A percentile compares a stretch with the other conserved stretches of the same genome.
Evolutionary conservation across 1,284 basidiomycete species (phyloP).

Genomic region (Pseudozyma tsukubaensis): DNA sequence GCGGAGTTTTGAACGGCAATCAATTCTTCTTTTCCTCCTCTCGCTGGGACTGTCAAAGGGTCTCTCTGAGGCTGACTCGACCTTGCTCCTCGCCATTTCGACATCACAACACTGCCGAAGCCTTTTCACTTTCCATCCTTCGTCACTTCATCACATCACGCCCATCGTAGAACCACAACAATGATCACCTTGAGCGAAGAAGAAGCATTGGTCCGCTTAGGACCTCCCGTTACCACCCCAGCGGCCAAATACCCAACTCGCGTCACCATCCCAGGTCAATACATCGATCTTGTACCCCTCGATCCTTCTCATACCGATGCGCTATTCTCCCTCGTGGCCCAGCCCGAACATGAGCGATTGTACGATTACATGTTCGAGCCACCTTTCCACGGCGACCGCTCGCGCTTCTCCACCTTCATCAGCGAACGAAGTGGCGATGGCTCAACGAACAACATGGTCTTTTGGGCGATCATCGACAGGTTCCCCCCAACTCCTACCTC

Average conservation of each 20-base stretch:
- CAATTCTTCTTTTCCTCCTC: not conserved
- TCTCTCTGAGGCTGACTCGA: conserved; percentile 1
- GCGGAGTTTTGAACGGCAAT: no score
- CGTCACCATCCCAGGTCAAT: conserved; percentile 22
- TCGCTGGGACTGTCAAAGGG: not conserved
- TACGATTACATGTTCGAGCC: conserved; percentile 42
- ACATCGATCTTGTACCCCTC: conserved; percentile 41
- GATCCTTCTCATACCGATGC: conserved; percentile 14
- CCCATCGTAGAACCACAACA: not conserved
- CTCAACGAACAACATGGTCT: conserved; percentile 44
- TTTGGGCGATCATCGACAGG: conserved; percentile 43
- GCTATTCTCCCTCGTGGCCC: conserved; percentile 22
- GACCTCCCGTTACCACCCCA: conserved; percentile 17
- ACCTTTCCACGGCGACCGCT: conserved; percentile 31
- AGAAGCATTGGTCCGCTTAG: conserved; percentile 31
- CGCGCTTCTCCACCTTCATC: conserved; percentile 12
- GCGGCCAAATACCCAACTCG: conserved; percentile 24
- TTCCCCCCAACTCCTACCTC: not conserved
- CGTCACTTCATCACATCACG: not conserved
- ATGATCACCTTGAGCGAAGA: conserved; percentile 32
- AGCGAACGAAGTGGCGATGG: conserved; percentile 1
- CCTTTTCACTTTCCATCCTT: not conserved
- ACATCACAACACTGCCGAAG: no score
- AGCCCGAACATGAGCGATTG: conserved; percentile 33
- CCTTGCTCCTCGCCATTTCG: not conserved